Evolutionary conservation across 164 flowering plant species (phyloP).

Genomic region (Vitis amurensis): DNA sequence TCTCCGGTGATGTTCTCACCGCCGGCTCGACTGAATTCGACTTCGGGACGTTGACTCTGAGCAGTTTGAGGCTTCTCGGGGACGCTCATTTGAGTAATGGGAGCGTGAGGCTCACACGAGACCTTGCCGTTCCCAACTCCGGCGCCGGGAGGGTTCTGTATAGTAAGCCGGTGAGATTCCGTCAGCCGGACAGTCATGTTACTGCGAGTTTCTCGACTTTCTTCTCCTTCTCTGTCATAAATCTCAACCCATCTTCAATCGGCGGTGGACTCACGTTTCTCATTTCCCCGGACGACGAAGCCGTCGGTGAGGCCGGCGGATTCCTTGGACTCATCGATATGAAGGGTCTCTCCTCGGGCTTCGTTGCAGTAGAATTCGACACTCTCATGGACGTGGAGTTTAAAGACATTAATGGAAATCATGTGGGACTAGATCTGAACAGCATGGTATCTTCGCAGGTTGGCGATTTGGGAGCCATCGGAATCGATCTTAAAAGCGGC

Average conservation of each 20-base stretch:
- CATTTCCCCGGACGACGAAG: constrained; percentile 55
- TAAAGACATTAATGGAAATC: constrained; percentile 84
- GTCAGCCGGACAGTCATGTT: constrained; percentile 28
- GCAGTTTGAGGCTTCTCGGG: constrained; percentile 72
- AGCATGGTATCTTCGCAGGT: constrained; percentile 61
- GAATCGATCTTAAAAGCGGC: constrained; percentile 75
- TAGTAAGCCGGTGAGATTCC: constrained; percentile 60
- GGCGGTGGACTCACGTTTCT: constrained; percentile 89
- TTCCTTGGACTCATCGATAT: constrained; percentile 49
- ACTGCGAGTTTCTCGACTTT: constrained; percentile 68
- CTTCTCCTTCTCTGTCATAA: constrained; percentile 74
- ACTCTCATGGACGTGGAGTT: constrained; percentile 90
- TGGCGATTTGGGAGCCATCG: constrained; percentile 52
- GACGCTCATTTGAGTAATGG: constrained; percentile 80
- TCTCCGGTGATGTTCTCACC: constrained; percentile 6
- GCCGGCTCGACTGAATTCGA: constrained; percentile 54
- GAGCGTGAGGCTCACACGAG: constrained; percentile 66
- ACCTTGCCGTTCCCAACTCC: constrained; percentile 77
- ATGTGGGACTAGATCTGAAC: constrained; percentile 82
- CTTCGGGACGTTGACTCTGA: constrained; percentile 58
- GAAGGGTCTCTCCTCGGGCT: constrained; percentile 21
- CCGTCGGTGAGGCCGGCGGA: constrained; percentile 75
- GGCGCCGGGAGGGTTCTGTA: constrained; percentile 75
- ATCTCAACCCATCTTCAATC: constrained; percentile 80
- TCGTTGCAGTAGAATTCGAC: constrained; percentile 89